Evolutionary conservation across 2,329 filamentous ascomycete genomes (phyloP), one percentile per base, ranked within the genome.

Genomic region (Didymella pinodella): DNA sequence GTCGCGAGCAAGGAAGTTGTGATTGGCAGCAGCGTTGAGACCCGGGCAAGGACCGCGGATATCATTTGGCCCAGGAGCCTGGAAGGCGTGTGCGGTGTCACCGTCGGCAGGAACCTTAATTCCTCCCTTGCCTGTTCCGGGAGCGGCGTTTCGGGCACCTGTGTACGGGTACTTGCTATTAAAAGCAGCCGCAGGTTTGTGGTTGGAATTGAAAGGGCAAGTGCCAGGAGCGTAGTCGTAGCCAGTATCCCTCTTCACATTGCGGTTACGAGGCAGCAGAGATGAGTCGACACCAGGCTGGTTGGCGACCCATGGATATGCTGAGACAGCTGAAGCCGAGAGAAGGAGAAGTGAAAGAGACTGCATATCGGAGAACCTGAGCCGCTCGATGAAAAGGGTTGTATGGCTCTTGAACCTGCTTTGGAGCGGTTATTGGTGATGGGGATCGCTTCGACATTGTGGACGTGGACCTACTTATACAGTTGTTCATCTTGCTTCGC

Each of bases 31-130:
- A 12, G 77, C 70, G 48, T 81, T 81, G 40, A 80, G 58, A 25
- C 78, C 78, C 11, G 79, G 79, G 59, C 79, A 81, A 34, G 72
- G 74, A 10, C 78, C 67, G 20, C 67, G 58, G 18, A 69, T 69
- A 28, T 69, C 67, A 38, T 68, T 67, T 10, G 67, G 52, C 12
- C 64, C 65, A 38, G 67, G 65, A 22, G 60, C 51, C 3, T 53
- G 51, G 44, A 63, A 69, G 22, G 53, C 57, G 38, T 70, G 68
- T 6, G 75, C 78, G 25, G 62, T 72, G 52, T 81, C 79, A 14
- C 76, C 76, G 31, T 68, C 65, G 12, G 76, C 80, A 26, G 81
- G 81, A 0, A 83, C 81, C 48, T 77, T 70, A 59, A 77, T 80
- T 2, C 80, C 80, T 48, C 81, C 80, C 36, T 66, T 72, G 1